Evolutionary conservation across 2,329 filamentous ascomycete species (phyloP).

Genomic region (Aspergillus luchuensis): DNA sequence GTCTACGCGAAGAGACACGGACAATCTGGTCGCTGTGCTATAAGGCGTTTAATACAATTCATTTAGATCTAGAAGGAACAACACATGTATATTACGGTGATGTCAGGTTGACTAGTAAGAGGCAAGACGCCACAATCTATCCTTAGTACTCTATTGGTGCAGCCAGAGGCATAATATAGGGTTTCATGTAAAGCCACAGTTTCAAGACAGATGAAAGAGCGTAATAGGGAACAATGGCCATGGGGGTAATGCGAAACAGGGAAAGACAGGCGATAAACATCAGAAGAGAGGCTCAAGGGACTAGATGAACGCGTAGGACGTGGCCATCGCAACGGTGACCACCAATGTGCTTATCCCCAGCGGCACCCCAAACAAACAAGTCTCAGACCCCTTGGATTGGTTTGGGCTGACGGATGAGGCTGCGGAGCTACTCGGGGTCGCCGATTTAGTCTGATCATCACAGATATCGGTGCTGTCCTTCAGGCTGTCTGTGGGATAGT

Average conservation of each 20-base stretch:
- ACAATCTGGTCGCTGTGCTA: background rate
- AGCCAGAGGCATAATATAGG: background rate
- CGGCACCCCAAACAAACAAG: background rate
- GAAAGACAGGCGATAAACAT: background rate
- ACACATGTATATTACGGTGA: background rate
- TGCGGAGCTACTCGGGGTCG: background rate
- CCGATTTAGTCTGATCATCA: background rate
- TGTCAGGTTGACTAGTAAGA: background rate
- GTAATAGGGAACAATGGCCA: background rate
- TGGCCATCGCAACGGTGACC: conserved; percentile 3
- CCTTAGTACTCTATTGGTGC: too few species aligned
- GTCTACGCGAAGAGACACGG: background rate
- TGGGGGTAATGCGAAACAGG: background rate
- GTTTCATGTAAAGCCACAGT: conserved; percentile 1
- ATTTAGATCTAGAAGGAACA: background rate
- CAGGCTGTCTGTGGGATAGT: conserved; percentile 9
- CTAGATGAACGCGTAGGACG: conserved; percentile 1
- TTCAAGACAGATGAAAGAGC: background rate
- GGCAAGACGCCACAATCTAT: background rate
- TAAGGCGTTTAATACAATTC: background rate
- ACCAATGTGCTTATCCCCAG: conserved; percentile 1
- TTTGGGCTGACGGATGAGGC: background rate
- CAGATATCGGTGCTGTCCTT: conserved; percentile 3
- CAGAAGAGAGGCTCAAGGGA: background rate
- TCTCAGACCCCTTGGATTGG: background rate